Percentiles rank a stretch among this genome's conserved stretches.
Evolutionary conservation across 169 alveolate species (phyloP).

Genomic region (Plasmodium chabaudi): DNA sequence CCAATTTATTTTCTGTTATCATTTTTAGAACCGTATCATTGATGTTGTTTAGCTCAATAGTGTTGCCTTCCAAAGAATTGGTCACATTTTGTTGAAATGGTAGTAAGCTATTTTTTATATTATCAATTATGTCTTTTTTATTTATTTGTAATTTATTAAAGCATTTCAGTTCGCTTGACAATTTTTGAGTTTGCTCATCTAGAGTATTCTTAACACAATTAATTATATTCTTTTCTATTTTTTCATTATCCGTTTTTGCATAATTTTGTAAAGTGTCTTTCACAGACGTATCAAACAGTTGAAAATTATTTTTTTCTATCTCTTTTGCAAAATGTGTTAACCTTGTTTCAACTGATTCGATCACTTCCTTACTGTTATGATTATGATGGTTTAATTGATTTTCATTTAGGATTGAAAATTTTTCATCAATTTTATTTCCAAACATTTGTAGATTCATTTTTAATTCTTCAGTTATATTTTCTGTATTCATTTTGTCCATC

Average conservation of each 20-base stretch:
- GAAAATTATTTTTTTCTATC: too few species aligned
- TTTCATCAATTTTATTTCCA: too few species aligned
- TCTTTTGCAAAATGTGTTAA: too few species aligned
- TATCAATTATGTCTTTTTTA: not conserved
- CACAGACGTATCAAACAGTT: too few species aligned
- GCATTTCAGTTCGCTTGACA: conserved; percentile 18
- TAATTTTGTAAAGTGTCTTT: too few species aligned
- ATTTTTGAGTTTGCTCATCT: not conserved
- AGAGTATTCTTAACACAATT: not conserved
- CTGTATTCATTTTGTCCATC: too few species aligned
- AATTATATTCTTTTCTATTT: conserved; percentile 1
- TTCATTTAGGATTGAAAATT: too few species aligned
- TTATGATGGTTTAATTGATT: too few species aligned
- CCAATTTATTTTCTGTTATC: not conserved
- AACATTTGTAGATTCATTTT: too few species aligned
- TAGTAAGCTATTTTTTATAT: not conserved
- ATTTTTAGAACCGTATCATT: conserved; percentile 13
- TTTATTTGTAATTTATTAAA: conserved; percentile 2
- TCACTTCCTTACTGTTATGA: too few species aligned
- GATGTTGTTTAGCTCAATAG: not conserved
- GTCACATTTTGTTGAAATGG: conserved; percentile 12
- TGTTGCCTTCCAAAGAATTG: conserved; percentile 13
- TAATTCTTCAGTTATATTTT: too few species aligned
- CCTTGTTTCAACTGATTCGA: too few species aligned
- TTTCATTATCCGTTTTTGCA: not conserved